Evolutionary conservation across 805 yeast species (phyloP), one percentile per base, ranked within the genome.

Genomic region (Wickerhamomyces ciferrii): DNA sequence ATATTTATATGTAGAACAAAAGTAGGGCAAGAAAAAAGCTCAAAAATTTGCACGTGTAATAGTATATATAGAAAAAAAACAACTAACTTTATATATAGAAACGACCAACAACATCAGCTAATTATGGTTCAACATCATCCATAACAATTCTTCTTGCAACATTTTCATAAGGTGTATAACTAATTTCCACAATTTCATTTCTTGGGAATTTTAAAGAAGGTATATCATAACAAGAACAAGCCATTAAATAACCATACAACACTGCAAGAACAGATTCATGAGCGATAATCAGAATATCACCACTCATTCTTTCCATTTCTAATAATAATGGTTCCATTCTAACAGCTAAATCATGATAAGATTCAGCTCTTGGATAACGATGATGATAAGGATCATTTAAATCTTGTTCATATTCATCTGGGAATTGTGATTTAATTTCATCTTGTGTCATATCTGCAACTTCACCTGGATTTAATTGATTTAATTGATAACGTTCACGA

Each of bases 301-400:
- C 87, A 44, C 87, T 78, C 78, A 86, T 83, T 55, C 97, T 78
- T 65, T 94, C 99, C 81, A 94, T 84, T 65, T 94, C 98, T 62
- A 94, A 74, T 50, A 94, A 80, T 46, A 94, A 72, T 0, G 98
- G 96, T 66, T 94, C 99, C 68, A 94, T 78, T 56, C 96, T 81
- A 34, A 94, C 84, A 0, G 99, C 98, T 47, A 94, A 74, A 65
- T 94, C 99, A 66, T 94, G 99, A 61, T 90, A 94, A 43, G 95
- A 87, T 68, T 94, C 99, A 0, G 96, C 89, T 43, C 98, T 75
- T 2, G 96, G 87, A 61, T 79, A 94, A 49, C 99, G 74, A 61
- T 85, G 92, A 66, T 94, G 97, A 61, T 94, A 94, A 2, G 97
- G 97, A 62, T 92, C 97, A 49, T 72, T 66, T 47, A 67, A 46